phyloP scores from a whole-genome alignment of 2,329 filamentous ascomycete species.

The Microdochium trichocladiopsis region DNA sequence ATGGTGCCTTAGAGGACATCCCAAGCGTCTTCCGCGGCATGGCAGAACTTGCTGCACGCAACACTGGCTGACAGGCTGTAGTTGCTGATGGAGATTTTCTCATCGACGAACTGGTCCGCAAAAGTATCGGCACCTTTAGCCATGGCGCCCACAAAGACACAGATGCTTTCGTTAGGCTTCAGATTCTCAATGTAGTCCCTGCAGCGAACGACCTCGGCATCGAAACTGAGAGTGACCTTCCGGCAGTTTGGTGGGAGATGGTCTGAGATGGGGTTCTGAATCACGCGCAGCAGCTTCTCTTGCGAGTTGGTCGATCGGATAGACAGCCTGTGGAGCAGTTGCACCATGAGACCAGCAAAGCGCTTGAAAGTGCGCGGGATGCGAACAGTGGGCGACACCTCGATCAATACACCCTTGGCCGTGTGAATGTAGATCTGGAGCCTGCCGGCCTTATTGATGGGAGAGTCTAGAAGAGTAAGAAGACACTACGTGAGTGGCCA shows the following conservation, averaged over 20 bases:
- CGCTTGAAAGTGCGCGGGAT: conserved; percentile 98
- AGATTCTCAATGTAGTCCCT: conserved; percentile 82
- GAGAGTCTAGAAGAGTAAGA: conserved; percentile 92
- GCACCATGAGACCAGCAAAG: conserved; percentile 97
- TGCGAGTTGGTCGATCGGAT: conserved; percentile 96
- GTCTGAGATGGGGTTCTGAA: conserved; percentile 96
- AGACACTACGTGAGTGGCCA: conserved; percentile 62
- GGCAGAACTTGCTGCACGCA: conserved; percentile 98
- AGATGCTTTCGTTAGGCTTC: conserved; percentile 81
- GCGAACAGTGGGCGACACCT: conserved; percentile 95
- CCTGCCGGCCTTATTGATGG: conserved; percentile 96
- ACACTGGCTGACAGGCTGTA: conserved; percentile 96
- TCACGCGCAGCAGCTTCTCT: conserved; percentile 94
- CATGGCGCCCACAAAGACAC: conserved; percentile 97
- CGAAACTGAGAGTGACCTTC: conserved; percentile 94
- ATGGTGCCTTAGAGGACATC: conserved; percentile 69
- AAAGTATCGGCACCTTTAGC: conserved; percentile 95
- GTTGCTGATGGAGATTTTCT: conserved; percentile 97
- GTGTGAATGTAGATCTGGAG: conserved; percentile 99
- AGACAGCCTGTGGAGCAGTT: conserved; percentile 88
- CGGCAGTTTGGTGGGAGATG: conserved; percentile 95
- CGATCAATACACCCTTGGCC: conserved; percentile 92
- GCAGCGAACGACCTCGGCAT: conserved; percentile 79
- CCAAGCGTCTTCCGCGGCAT: conserved; percentile 96
- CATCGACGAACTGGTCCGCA: conserved; percentile 88